phyloP scores from a whole-genome alignment of 1,284 basidiomycete genomes.

The Ganoderma sp. region DNA sequence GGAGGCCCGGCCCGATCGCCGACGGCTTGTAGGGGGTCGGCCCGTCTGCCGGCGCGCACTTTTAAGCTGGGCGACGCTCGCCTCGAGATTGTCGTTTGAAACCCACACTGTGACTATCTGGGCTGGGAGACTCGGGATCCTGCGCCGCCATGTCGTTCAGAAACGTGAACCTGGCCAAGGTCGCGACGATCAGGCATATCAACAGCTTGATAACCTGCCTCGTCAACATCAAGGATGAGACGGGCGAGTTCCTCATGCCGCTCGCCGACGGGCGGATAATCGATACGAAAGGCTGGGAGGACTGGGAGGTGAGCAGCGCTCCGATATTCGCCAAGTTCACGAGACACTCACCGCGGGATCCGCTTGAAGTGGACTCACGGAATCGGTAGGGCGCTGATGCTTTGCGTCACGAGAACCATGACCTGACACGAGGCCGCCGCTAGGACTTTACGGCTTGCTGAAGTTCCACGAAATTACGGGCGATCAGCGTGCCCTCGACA shows the following conservation, averaged over 20 bases:
- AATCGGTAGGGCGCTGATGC: conserved; percentile 40
- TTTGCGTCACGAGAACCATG: conserved; percentile 12
- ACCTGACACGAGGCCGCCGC: not conserved
- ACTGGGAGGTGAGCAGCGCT: conserved; percentile 57
- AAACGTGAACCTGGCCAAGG: conserved; percentile 35
- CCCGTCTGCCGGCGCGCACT: too few species aligned
- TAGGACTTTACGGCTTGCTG: conserved; percentile 53
- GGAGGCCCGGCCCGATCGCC: not conserved
- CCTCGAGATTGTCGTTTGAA: not conserved
- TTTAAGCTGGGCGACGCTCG: not conserved
- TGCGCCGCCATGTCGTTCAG: conserved; percentile 20
- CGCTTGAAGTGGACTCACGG: conserved; percentile 62
- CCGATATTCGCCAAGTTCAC: not conserved
- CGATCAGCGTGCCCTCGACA: conserved; percentile 51
- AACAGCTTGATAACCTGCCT: conserved; percentile 58
- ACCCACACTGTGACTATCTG: not conserved
- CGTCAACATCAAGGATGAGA: conserved; percentile 65
- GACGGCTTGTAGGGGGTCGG: not conserved
- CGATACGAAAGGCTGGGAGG: conserved; percentile 71
- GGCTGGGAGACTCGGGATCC: not conserved
- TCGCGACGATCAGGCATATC: conserved; percentile 46
- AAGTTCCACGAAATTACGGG: conserved; percentile 54
- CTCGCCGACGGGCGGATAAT: conserved; percentile 63
- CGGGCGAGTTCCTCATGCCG: conserved; percentile 61
- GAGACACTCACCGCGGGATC: conserved; percentile 1